Conservation (phyloP, 2,329 filamentous ascomycete species). For the Ceratocystis destructans region DNA sequence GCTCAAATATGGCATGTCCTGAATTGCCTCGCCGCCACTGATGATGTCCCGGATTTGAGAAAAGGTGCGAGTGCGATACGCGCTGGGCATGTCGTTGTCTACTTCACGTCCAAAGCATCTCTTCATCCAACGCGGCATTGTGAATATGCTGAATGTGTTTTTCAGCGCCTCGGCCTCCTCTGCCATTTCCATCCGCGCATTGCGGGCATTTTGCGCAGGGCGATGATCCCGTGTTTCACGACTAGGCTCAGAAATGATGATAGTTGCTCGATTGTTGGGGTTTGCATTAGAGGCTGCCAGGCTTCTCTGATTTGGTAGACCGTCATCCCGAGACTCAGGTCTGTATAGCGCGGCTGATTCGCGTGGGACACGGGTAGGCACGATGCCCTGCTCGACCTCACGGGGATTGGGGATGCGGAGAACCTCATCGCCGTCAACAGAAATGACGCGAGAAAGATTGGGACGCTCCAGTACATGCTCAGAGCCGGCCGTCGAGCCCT, state of each 20-base stretch:
- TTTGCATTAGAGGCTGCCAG: background rate
- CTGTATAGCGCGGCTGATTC: conserved; percentile 2
- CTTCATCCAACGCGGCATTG: conserved; percentile 16
- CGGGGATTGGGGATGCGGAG: conserved; percentile 82
- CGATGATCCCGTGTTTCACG: conserved; percentile 18
- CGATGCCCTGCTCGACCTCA: conserved; percentile 71
- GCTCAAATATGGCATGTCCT: conserved; percentile 74
- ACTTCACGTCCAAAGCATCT: conserved; percentile 7
- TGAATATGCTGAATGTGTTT: conserved; percentile 21
- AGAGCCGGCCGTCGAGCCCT: conserved; percentile 29
- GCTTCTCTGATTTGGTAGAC: background rate
- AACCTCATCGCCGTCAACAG: conserved; percentile 58
- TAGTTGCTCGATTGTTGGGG: conserved; percentile 13
- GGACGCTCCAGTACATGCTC: conserved; percentile 12
- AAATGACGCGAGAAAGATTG: conserved; percentile 31
- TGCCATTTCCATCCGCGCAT: conserved; percentile 25
- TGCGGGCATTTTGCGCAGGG: background rate
- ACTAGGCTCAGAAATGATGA: conserved; percentile 51
- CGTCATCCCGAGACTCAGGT: conserved; percentile 16
- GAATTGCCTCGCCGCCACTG: conserved; percentile 11
- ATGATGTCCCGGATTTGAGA: conserved; percentile 15
- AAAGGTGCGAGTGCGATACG: conserved; percentile 14
- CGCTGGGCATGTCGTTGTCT: conserved; percentile 10
- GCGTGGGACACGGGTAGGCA: conserved; percentile 43
- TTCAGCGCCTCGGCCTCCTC: conserved; percentile 28